These are phyloP conservation scores for Periconia macrospinosa DNA, from an alignment of 2,329 filamentous ascomycete species.

Conservation along the genomic window DNA sequence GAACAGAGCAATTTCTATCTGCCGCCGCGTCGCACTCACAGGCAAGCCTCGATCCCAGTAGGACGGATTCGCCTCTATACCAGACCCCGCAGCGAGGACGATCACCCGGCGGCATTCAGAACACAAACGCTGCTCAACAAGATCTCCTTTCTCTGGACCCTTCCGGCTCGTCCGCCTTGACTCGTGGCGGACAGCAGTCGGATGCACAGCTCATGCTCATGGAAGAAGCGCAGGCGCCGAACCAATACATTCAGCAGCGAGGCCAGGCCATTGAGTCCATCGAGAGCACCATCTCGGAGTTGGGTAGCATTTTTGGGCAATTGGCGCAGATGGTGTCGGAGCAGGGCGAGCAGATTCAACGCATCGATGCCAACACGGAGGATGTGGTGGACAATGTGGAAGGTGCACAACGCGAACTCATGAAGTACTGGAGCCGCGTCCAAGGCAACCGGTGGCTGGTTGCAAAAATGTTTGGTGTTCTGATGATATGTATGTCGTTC, in stretches of 20 bases:
- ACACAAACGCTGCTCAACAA: constrained; percentile 48
- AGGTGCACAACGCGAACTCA: constrained; percentile 87
- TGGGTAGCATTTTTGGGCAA: constrained; percentile 92
- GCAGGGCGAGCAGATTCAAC: constrained; percentile 95
- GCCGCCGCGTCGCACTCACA: constrained; percentile 79
- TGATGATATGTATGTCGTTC: constrained; percentile 77
- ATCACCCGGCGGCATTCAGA: constrained; percentile 50
- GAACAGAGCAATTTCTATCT: constrained; percentile 96
- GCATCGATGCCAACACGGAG: constrained; percentile 96
- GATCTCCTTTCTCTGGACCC: constrained; percentile 86
- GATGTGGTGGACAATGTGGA: constrained; percentile 99
- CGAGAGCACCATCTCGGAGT: constrained; percentile 89
- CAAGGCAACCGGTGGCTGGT: constrained; percentile 95
- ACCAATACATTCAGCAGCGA: constrained; percentile 88
- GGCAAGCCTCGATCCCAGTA: constrained; percentile 60
- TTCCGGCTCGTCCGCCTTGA: constrained; percentile 49
- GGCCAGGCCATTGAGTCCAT: constrained; percentile 97
- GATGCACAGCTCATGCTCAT: constrained; percentile 85
- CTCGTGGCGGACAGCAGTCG: constrained; percentile 59
- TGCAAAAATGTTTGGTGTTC: constrained; percentile 78
- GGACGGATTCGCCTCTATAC: constrained; percentile 85
- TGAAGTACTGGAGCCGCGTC: constrained; percentile 96
- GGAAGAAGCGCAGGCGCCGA: constrained; percentile 85
- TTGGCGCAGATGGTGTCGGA: constrained; percentile 96
- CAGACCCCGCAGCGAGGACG: constrained; percentile 71